phyloP scores from a whole-genome alignment of 2,329 filamentous ascomycete species.

The Aspergillus sergii region DNA sequence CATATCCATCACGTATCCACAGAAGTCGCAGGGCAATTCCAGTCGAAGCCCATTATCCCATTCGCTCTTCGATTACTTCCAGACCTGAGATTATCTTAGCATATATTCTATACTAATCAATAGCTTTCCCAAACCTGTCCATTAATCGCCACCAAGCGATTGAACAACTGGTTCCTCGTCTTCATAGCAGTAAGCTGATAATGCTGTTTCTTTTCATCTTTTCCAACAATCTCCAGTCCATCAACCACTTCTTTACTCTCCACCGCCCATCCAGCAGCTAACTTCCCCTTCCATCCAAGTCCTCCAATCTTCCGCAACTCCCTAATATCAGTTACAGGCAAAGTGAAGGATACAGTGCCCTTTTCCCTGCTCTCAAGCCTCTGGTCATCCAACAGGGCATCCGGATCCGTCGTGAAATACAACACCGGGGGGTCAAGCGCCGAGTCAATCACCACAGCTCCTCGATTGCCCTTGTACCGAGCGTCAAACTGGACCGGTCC shows the following conservation, averaged over 20 bases:
- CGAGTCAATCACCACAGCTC: slow-evolving; percentile 66
- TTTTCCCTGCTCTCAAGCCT: slow-evolving; percentile 55
- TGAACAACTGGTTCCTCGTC: slow-evolving; percentile 77
- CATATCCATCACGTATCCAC: background rate
- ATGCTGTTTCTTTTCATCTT: slow-evolving; percentile 49
- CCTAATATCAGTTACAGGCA: slow-evolving; percentile 71
- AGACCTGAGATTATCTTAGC: slow-evolving; percentile 29
- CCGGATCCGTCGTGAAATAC: slow-evolving; percentile 59
- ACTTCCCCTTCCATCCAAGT: slow-evolving; percentile 80
- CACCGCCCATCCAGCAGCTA: slow-evolving; percentile 79
- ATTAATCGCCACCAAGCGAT: slow-evolving; percentile 72
- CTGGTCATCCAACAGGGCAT: slow-evolving; percentile 41
- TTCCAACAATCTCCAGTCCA: slow-evolving; percentile 69
- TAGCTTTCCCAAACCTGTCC: slow-evolving; percentile 82
- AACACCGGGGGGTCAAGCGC: slow-evolving; percentile 48
- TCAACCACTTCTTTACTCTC: slow-evolving; percentile 70
- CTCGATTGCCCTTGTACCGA: slow-evolving; percentile 70
- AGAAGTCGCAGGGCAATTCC: background rate
- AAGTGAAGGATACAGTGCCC: slow-evolving; percentile 65
- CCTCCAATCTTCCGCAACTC: slow-evolving; percentile 80
- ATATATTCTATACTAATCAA: slow-evolving; percentile 43
- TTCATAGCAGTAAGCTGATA: slow-evolving; percentile 71
- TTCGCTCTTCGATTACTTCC: slow-evolving; percentile 17
- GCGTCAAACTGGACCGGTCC: slow-evolving; percentile 79
- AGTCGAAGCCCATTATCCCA: background rate